Evolutionary conservation across 495 filamentous ascomycete genomes (phyloP).

Genomic region (Daldinia grandis): DNA sequence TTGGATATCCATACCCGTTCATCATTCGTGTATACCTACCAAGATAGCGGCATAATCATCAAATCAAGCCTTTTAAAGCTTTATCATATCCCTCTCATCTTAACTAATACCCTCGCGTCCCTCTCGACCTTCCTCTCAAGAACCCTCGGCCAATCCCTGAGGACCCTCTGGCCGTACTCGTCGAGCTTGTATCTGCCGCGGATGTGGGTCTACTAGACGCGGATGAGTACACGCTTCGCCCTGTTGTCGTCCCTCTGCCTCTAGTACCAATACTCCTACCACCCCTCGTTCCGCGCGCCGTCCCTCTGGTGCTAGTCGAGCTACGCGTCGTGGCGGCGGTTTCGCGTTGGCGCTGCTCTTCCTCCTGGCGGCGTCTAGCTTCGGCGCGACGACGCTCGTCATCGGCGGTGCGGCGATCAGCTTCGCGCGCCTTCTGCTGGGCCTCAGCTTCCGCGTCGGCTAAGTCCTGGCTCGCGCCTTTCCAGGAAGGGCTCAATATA

Average conservation of each 20-base stretch:
- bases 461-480: constrained; percentile 85
- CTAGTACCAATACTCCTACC: constrained; percentile 38
- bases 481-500: constrained; percentile 87
- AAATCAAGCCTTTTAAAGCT: background rate
- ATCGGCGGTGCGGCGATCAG: constrained; percentile 75
- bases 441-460: constrained; percentile 83
- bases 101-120: constrained; percentile 39
- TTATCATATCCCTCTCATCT: constrained; percentile 16
- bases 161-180: constrained; percentile 43
- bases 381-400: constrained; percentile 79
- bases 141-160: constrained; percentile 58
- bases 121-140: constrained; percentile 43
- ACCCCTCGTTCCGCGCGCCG: constrained; percentile 38
- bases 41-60: constrained; percentile 14
- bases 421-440: constrained; percentile 72
- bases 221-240: constrained; percentile 15
- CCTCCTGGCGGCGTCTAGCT: constrained; percentile 71
- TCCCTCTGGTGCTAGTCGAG: constrained; percentile 23
- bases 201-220: constrained; percentile 20
- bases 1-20: constrained; percentile 9
- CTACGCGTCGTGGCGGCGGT: constrained; percentile 51
- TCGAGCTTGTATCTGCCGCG: constrained; percentile 43
- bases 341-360: constrained; percentile 68
- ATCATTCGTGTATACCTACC: constrained; percentile 14
- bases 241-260: constrained; percentile 15